These are phyloP conservation scores for Piedraia hortae DNA, from an alignment of 2,329 filamentous ascomycete genomes.

Conservation along the genomic window DNA sequence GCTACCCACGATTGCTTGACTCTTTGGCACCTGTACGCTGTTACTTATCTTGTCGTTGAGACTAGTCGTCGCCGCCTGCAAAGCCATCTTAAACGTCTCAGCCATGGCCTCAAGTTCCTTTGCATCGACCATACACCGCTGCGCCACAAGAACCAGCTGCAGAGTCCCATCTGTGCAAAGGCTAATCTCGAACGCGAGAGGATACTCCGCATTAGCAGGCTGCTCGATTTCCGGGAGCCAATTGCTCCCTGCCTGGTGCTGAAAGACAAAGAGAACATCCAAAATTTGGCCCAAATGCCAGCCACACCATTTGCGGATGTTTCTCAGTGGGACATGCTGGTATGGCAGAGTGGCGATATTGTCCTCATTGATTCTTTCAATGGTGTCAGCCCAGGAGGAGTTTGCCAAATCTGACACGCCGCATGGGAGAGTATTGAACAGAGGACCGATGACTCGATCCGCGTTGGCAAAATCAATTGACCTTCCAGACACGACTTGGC, in stretches of 20 bases:
- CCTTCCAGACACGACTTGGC: slow-evolving; percentile 54
- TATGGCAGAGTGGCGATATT: slow-evolving; percentile 40
- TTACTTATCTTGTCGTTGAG: slow-evolving; percentile 8
- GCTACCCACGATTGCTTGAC: no score
- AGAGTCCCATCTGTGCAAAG: slow-evolving; percentile 23
- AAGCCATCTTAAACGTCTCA: slow-evolving; percentile 15
- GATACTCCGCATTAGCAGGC: slow-evolving; percentile 33
- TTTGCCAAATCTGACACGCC: slow-evolving; percentile 19
- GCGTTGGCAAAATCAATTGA: slow-evolving; percentile 37
- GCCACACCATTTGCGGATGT: slow-evolving; percentile 62
- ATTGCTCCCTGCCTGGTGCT: slow-evolving; percentile 17
- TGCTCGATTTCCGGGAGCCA: slow-evolving; percentile 28
- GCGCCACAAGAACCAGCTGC: slow-evolving; percentile 30
- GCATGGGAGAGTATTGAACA: slow-evolving; percentile 78
- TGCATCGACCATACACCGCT: slow-evolving; percentile 17
- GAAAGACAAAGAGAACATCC: slow-evolving; percentile 60
- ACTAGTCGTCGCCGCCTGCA: slow-evolving; percentile 14
- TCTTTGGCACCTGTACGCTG: no score
- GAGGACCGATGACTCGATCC: slow-evolving; percentile 44
- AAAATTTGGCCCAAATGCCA: no score
- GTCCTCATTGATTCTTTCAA: slow-evolving; percentile 40
- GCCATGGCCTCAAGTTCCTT: slow-evolving; percentile 16
- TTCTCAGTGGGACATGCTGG: slow-evolving; percentile 52
- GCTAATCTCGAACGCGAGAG: slow-evolving; percentile 48
- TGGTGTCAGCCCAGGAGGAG: slow-evolving; percentile 31